These are phyloP conservation scores for Cyclospora cayetanensis DNA, from an alignment of 169 alveolate species.

Conservation along the genomic window DNA sequence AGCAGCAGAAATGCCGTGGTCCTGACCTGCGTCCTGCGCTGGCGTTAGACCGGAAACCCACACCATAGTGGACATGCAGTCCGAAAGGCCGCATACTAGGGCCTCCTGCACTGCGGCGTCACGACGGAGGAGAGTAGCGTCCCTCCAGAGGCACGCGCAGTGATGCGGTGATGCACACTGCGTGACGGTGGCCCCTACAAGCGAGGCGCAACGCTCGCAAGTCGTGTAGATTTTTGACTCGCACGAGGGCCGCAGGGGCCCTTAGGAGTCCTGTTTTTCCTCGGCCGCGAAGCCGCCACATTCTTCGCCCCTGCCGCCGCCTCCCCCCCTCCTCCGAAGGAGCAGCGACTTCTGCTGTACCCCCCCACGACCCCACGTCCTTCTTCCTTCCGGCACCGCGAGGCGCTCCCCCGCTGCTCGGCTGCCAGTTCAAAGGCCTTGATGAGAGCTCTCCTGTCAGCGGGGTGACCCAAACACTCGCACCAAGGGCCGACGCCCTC, in stretches of 20 bases:
- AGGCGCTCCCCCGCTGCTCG: neutral
- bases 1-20: neutral
- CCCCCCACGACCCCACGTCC: too few species aligned
- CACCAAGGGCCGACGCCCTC: neutral
- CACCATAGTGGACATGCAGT: constrained; percentile 28
- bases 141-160: constrained; percentile 11
- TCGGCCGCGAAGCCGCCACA: neutral
- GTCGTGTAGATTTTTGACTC: neutral
- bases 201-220: neutral
- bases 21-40: neutral
- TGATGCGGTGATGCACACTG: neutral
- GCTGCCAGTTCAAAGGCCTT: neutral
- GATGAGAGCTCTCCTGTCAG: neutral
- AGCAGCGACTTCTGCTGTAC: neutral
- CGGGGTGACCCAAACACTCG: constrained; percentile 7
- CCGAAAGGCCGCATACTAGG: constrained; percentile 19
- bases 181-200: neutral
- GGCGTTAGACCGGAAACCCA: neutral
- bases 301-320: neutral
- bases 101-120: constrained; percentile 34
- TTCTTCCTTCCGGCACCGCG: too few species aligned
- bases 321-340: neutral
- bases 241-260: neutral
- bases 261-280: neutral
- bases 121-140: neutral